Evolutionary conservation across 164 flowering plant genomes (phyloP), one percentile per base, ranked within the genome.

Genomic region (Umbilicus rupestris): DNA sequence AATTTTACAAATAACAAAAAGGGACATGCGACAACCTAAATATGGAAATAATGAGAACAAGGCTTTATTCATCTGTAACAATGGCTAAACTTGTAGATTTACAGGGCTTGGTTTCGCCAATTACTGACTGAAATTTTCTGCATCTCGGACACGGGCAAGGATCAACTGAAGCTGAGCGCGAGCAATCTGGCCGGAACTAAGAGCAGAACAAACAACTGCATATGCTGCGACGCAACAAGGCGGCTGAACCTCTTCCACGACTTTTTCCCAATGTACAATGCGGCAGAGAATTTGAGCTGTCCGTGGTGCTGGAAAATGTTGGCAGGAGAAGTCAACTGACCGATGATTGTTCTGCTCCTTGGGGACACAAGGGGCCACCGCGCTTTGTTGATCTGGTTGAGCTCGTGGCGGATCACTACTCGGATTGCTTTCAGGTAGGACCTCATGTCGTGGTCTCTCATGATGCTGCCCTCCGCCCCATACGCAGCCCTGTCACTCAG

Each of bases 371-470:
- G 81, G 2, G 92, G 86, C 97, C 94, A 90, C 96, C 96, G 80
- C n/a, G 79, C 73, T 76, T 79, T 95, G 77, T 96, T 82, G 19
- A 86, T 66, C 16, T 65, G 78, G 60, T 77, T 84, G 65, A 85
- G 85, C 75, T 95, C 97, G 41, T 83, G 84, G 31, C 87, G 85
- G 57, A 95, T 82, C 59, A 95, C 86, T 47, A 63, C 71, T 7
- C 85, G 76, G 3, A 92, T 78, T 2, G 87, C 81, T 65, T 70
- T 87, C n/a, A 86, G 66, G 73, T 92, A 92, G 15, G 97, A 92
- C 63, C 71, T 77, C 94, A 92, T 82, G 83, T 95, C 96, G 42
- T 95, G 99, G 65, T 95, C 99, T 72, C 97, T 80, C 46, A 84
- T 80, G 33, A 95, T 84, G 63, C 83, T 71, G 30, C 99, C 99